A percentile compares a stretch with the other conserved stretches of the same genome.
Conservation (phyloP, 2,329 filamentous ascomycete genomes). For the Malbranchea zuffiana region DNA sequence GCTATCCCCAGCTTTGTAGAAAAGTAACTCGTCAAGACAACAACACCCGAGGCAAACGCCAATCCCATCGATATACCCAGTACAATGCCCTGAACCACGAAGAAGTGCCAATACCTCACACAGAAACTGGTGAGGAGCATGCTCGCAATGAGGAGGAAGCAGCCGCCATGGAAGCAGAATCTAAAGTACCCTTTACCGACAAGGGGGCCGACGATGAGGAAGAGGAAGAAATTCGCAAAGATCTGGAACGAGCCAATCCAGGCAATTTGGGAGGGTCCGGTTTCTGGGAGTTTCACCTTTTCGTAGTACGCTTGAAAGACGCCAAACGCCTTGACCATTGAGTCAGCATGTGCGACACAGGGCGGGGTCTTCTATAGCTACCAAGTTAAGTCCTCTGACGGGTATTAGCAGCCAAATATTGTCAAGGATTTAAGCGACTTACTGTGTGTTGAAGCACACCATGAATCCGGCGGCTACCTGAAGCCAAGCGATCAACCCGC, state of each 20-base stretch:
- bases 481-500: constrained; percentile 25
- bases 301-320: constrained; percentile 36
- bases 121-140: constrained; percentile 7
- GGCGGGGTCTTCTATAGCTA: constrained; percentile 10
- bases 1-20: constrained; percentile 24
- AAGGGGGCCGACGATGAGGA: constrained; percentile 26
- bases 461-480: constrained; percentile 22
- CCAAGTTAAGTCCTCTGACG: constrained; percentile 25
- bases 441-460: constrained; percentile 26
- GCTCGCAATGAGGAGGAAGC: constrained; percentile 8
- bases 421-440: constrained; percentile 2
- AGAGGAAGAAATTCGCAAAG: constrained; percentile 32
- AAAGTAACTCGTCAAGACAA: constrained; percentile 28
- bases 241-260: constrained; percentile 35
- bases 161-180: constrained; percentile 18
- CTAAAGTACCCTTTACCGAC: constrained; percentile 32
- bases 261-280: constrained; percentile 25
- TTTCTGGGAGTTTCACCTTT: constrained; percentile 17
- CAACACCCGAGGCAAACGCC: constrained; percentile 22
- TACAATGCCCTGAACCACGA: constrained; percentile 25
- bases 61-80: constrained; percentile 26
- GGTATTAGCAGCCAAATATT: constrained; percentile 1
- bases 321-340: constrained; percentile 24
- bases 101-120: constrained; percentile 8
- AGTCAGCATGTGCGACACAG: background rate